A percentile compares a stretch with the other conserved stretches of the same genome.
phyloP scores from a whole-genome alignment of 176 grass and related monocot genomes.

The Leersia perrieri region DNA sequence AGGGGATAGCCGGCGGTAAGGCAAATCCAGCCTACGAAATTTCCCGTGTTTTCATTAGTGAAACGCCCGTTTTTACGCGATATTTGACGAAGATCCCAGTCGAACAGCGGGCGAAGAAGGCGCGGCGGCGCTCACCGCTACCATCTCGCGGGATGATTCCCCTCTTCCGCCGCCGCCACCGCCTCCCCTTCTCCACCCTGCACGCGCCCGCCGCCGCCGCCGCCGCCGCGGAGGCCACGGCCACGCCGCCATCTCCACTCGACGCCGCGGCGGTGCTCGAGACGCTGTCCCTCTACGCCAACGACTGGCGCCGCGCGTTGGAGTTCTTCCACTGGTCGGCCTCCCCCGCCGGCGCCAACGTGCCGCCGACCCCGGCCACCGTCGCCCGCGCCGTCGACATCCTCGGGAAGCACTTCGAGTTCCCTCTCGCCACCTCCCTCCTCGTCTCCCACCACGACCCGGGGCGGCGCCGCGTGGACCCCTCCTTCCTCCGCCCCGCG shows the following conservation, averaged over 20 bases:
- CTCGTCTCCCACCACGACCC: constrained; percentile 59
- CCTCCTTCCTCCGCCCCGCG: constrained; percentile 56
- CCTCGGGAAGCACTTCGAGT: constrained; percentile 91
- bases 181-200: constrained; percentile 26
- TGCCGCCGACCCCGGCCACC: constrained; percentile 41
- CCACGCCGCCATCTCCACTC: neutral
- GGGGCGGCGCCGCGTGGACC: constrained; percentile 15
- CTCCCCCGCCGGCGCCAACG: constrained; percentile 37
- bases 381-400: constrained; percentile 75
- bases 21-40: no score
- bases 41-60: neutral
- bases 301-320: constrained; percentile 77
- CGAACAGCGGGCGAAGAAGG: no score
- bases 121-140: neutral
- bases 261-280: constrained; percentile 53
- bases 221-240: no score
- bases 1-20: no score
- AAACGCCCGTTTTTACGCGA: neutral
- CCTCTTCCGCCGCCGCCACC: constrained; percentile 14
- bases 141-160: constrained; percentile 31
- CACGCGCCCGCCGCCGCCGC: neutral
- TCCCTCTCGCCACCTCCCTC: constrained; percentile 57
- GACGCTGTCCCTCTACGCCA: constrained; percentile 76
- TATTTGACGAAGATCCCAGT: neutral
- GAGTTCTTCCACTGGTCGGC: constrained; percentile 89